These are phyloP conservation scores for Magnolia changhungtana DNA, from an alignment of 164 flowering plant species.

Conservation along the genomic window DNA sequence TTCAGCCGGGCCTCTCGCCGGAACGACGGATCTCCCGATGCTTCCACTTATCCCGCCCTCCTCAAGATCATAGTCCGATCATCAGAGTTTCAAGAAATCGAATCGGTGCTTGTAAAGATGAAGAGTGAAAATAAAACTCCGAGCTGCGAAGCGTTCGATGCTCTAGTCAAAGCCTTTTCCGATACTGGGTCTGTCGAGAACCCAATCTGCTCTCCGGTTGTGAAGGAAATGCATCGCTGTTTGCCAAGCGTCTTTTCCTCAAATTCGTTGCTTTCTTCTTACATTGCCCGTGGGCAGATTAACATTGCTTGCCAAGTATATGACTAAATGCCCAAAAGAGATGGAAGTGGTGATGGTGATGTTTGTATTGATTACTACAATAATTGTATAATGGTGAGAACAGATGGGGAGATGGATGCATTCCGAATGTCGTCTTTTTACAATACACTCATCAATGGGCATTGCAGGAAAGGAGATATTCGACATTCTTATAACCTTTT, in stretches of 20 bases:
- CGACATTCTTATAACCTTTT: slow-evolving; percentile 41
- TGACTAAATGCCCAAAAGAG: slow-evolving; percentile 21
- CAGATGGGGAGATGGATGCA: slow-evolving; percentile 62
- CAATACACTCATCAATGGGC: slow-evolving; percentile 71
- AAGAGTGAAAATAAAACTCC: not conserved
- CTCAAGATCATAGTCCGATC: too few relatives aligned
- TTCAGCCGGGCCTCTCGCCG: slow-evolving; percentile 37
- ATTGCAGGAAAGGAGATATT: slow-evolving; percentile 57
- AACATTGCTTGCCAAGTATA: slow-evolving; percentile 27
- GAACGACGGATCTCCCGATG: not conserved
- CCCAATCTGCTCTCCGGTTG: not conserved
- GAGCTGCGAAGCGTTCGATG: not conserved
- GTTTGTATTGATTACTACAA: slow-evolving; percentile 51
- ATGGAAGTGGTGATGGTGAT: slow-evolving; percentile 24
- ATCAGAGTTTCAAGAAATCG: too few relatives aligned
- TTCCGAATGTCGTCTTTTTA: slow-evolving; percentile 74
- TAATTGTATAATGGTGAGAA: slow-evolving; percentile 57
- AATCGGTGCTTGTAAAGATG: not conserved
- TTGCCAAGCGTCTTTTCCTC: slow-evolving; percentile 55
- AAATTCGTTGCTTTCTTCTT: slow-evolving; percentile 54
- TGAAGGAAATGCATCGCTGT: slow-evolving; percentile 16
- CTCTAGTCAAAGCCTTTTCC: not conserved
- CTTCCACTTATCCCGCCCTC: too few relatives aligned
- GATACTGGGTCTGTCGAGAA: not conserved
- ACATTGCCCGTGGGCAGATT: slow-evolving; percentile 30